A percentile compares a stretch with the other conserved stretches of the same genome.
phyloP scores from a whole-genome alignment of 495 filamentous ascomycete genomes.

The Neurospora terricola region DNA sequence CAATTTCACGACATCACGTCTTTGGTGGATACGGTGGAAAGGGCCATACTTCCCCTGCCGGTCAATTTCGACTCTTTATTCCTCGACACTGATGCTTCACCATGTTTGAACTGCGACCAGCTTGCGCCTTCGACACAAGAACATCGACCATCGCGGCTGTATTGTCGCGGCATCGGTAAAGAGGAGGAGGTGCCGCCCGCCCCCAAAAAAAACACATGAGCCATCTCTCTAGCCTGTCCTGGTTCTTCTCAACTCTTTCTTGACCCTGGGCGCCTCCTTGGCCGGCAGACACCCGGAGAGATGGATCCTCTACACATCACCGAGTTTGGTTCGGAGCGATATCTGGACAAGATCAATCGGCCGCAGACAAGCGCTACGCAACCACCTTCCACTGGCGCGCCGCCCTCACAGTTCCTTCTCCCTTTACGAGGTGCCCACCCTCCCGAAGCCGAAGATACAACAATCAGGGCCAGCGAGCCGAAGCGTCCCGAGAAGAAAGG shows the following conservation, averaged over 20 bases:
- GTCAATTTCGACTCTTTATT: background rate
- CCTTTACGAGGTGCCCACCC: constrained; percentile 28
- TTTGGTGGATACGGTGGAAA: background rate
- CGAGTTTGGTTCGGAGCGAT: constrained; percentile 49
- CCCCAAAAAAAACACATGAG: background rate
- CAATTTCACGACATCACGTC: background rate
- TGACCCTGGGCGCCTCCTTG: constrained; percentile 11
- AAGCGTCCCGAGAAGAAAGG: constrained; percentile 28
- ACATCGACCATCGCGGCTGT: constrained; percentile 20
- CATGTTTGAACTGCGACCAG: constrained; percentile 36
- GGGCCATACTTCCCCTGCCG: background rate
- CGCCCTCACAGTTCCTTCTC: constrained; percentile 29
- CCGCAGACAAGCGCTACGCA: constrained; percentile 22
- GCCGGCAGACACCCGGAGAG: constrained; percentile 11
- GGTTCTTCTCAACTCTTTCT: constrained; percentile 8
- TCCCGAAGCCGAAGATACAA: constrained; percentile 12
- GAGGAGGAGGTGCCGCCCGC: constrained; percentile 1
- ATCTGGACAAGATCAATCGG: constrained; percentile 40
- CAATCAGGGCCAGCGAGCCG: constrained; percentile 17
- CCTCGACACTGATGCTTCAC: constrained; percentile 27
- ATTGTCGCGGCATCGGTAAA: constrained; percentile 22
- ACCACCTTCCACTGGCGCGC: constrained; percentile 1
- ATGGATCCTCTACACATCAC: constrained; percentile 48
- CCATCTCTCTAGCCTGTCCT: constrained; percentile 5
- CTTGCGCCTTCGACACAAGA: constrained; percentile 21